Base-by-base conservation (phyloP, 2,329 filamentous ascomycete species). In the Coleophoma cylindrospora region DNA sequence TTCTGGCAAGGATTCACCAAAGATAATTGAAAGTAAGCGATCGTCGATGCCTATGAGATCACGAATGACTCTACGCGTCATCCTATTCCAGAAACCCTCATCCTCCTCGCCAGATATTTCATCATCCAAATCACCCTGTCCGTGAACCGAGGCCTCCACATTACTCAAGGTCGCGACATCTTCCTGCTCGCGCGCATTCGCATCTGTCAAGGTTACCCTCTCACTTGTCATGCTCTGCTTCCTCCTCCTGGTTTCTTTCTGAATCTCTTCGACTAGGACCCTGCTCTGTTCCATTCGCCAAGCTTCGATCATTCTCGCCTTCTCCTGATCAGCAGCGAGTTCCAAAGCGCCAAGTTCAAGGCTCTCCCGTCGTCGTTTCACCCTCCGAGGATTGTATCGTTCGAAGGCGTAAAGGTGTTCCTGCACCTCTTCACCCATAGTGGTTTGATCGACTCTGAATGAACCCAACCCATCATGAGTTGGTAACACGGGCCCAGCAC, bases 41-140 rank as follows among this genome's bases (percentile, higher is more conserved):
- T 96, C 90, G 60, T 97, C 91, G 49, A 99, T 87, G 9, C 92
- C 92, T 65, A 97, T 87, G 40, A 99, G 72, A 64, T 96, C 91
- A 47, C 84, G 82, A 59, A 99, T 90, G 27, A 97, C 87, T 61
- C 85, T 89, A 51, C 87, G 82, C 3, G 92, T 95, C 45, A 97
- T 81, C 11, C 86, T 81, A 53, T 84, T 83, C 82, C 90, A 89
- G 57, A 95, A 80, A 1, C 87, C 84, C 56, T 90, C 84, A 40
- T 76, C 73, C 32, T 81, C 75, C 4, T 74, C 69, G 41, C 72
- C 69, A 1, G 68, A 66, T 3, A 68, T 64, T 8, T 62, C 61
- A 6, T 65, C 60, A 5, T 74, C 67, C 12, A 69, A 62, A 1
- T 68, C 66, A 13, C 63, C 60, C 12, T 51, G 46, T 8, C 50